Percentiles rank a stretch among this genome's conserved stretches.
Conservation (phyloP, 345 rosid genomes). For the Hypericum androsaemum region DNA sequence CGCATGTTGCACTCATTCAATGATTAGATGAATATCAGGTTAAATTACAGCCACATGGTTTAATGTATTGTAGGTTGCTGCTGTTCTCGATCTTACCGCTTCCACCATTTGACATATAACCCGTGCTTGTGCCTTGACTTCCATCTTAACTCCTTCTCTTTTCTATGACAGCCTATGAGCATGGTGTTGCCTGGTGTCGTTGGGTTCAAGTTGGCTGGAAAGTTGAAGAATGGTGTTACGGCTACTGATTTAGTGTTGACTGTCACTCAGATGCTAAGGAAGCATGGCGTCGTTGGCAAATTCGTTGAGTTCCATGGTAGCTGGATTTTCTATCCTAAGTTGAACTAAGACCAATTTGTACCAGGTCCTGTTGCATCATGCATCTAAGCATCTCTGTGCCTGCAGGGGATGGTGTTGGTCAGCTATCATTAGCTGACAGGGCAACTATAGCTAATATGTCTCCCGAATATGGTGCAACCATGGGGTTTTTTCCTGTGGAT, state of each 20-base stretch:
- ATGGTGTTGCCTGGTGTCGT: slow-evolving; percentile 92
- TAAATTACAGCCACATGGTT: too few species aligned
- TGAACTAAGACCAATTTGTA: too few species aligned
- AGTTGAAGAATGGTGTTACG: slow-evolving; percentile 62
- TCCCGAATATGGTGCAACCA: slow-evolving; percentile 29
- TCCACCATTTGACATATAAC: neutral
- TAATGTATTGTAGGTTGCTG: too few species aligned
- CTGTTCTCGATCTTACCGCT: neutral
- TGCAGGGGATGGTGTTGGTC: slow-evolving; percentile 22
- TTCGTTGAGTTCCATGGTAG: slow-evolving; percentile 29
- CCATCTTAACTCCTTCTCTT: slow-evolving; percentile 18
- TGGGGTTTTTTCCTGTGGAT: slow-evolving; percentile 30
- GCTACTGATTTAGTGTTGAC: slow-evolving; percentile 90
- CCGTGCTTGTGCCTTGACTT: neutral
- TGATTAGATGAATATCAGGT: too few species aligned
- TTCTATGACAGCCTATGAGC: slow-evolving; percentile 65
- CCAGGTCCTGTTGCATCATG: too few species aligned
- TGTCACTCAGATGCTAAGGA: slow-evolving; percentile 74
- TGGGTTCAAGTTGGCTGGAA: slow-evolving; percentile 69
- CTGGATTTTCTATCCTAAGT: too few species aligned
- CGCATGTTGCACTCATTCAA: too few species aligned
- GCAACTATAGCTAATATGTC: slow-evolving; percentile 30
- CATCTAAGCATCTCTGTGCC: neutral
- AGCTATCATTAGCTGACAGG: slow-evolving; percentile 23
- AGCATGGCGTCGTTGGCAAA: slow-evolving; percentile 49